Conservation (phyloP, 176 grass and related monocot genomes). For the Zoysia japonica region DNA sequence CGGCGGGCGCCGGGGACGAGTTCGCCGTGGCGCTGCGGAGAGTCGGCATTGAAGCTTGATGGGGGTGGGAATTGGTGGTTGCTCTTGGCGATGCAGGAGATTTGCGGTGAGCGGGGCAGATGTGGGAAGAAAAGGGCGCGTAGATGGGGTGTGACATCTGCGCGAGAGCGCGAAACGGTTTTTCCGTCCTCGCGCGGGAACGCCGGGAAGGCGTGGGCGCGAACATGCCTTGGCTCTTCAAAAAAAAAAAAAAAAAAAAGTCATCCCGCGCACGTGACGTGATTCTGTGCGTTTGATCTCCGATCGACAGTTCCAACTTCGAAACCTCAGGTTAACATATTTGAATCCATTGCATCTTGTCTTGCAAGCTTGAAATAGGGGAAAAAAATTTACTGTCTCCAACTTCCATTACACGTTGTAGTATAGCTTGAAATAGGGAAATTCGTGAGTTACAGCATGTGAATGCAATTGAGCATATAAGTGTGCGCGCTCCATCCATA, state of each 20-base stretch:
- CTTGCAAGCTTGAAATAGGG: neutral
- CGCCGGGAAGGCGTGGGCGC: conserved; percentile 43
- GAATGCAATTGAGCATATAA: neutral
- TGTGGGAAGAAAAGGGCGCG: conserved; percentile 42
- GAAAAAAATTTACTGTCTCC: neutral
- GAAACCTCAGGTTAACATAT: neutral
- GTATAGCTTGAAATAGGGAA: too few relatives aligned
- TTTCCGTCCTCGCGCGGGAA: conserved; percentile 53
- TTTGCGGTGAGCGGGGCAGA: conserved; percentile 18
- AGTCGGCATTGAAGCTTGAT: conserved; percentile 58
- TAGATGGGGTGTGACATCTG: conserved; percentile 2
- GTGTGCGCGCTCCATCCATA: neutral
- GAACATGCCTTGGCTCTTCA: conserved; percentile 21
- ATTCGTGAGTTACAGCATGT: neutral
- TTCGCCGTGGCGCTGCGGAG: conserved; percentile 60
- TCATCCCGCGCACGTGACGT: neutral
- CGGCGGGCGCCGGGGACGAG: conserved; percentile 16
- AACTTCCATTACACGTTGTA: too few relatives aligned
- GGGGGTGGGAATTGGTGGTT: neutral
- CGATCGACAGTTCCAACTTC: neutral
- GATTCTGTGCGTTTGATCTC: neutral
- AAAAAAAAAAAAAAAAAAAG: conserved; percentile 28
- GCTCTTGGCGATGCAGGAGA: neutral
- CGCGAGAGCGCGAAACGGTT: conserved; percentile 48
- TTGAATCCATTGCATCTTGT: neutral